A percentile compares a stretch with the other conserved stretches of the same genome.
These are phyloP conservation scores for Ilyonectria robusta DNA, from an alignment of 2,329 filamentous ascomycete species.

Conservation along the genomic window DNA sequence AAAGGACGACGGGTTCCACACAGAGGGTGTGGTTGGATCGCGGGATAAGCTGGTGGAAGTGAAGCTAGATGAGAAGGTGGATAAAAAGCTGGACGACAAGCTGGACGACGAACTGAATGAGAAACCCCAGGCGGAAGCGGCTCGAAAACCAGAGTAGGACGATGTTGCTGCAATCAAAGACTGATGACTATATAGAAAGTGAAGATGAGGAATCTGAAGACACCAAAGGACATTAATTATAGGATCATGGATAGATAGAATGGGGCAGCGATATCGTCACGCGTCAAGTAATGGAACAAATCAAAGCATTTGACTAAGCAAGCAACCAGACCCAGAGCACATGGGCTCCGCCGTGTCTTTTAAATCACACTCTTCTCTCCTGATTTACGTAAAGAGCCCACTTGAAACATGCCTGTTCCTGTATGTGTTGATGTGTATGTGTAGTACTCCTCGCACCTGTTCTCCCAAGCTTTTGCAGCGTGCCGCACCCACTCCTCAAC, in stretches of 20 bases:
- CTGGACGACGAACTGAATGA: constrained; percentile 1
- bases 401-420: constrained; percentile 26
- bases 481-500: constrained; percentile 15
- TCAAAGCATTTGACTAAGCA: constrained; percentile 4
- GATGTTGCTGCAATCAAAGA: neutral
- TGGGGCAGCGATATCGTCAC: constrained; percentile 7
- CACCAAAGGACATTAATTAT: constrained; percentile 10
- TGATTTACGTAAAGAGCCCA: constrained; percentile 3
- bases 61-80: constrained; percentile 8
- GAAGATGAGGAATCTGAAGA: constrained; percentile 23
- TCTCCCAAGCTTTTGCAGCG: constrained; percentile 35
- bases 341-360: neutral
- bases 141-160: neutral
- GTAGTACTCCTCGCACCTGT: constrained; percentile 22
- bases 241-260: constrained; percentile 22
- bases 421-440: constrained; percentile 30
- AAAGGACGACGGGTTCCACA: constrained; percentile 47
- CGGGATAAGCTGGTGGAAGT: constrained; percentile 34
- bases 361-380: constrained; percentile 1
- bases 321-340: neutral
- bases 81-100: constrained; percentile 1
- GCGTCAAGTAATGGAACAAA: neutral
- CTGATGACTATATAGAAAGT: constrained; percentile 11
- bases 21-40: constrained; percentile 45
- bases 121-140: neutral